Conservation (phyloP, 352 stramenopile genomes). For the Peronospora belbahrii region DNA sequence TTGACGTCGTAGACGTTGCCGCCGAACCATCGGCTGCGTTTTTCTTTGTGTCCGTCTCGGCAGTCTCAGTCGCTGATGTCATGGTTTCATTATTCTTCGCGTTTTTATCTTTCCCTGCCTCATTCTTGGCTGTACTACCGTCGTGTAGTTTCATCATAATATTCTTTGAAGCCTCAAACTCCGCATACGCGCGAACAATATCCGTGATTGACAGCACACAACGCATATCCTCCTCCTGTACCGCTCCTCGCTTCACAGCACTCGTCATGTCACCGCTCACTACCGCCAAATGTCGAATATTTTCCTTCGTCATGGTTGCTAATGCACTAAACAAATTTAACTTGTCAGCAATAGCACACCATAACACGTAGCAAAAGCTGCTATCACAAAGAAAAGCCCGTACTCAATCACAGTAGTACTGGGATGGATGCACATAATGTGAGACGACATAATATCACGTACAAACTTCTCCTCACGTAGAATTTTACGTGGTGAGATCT, state of each 20-base stretch:
- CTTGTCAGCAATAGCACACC: not conserved
- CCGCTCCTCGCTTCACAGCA: slow-evolving; percentile 60
- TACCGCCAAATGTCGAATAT: slow-evolving; percentile 76
- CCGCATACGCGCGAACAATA: slow-evolving; percentile 66
- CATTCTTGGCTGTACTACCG: not conserved
- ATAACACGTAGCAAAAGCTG: too few species aligned
- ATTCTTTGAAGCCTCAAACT: slow-evolving; percentile 58
- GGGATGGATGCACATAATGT: slow-evolving; percentile 82
- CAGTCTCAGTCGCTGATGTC: slow-evolving; percentile 4
- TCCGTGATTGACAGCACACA: slow-evolving; percentile 83
- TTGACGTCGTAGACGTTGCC: not conserved
- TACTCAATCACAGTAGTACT: slow-evolving; percentile 78
- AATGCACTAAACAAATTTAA: slow-evolving; percentile 34
- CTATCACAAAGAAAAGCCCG: not conserved
- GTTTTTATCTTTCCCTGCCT: slow-evolving; percentile 3
- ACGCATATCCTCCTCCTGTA: slow-evolving; percentile 78
- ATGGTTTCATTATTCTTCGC: slow-evolving; percentile 5
- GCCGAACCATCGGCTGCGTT: not conserved
- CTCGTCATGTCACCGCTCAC: slow-evolving; percentile 71
- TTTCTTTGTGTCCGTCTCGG: slow-evolving; percentile 6
- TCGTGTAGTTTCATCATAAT: too few species aligned
- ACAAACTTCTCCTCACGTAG: slow-evolving; percentile 45
- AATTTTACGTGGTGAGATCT: slow-evolving; percentile 50
- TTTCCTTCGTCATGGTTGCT: slow-evolving; percentile 83
- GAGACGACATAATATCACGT: slow-evolving; percentile 76